Base-by-base conservation (phyloP, 2,329 filamentous ascomycete genomes). In the Hypomyces rosellus region DNA sequence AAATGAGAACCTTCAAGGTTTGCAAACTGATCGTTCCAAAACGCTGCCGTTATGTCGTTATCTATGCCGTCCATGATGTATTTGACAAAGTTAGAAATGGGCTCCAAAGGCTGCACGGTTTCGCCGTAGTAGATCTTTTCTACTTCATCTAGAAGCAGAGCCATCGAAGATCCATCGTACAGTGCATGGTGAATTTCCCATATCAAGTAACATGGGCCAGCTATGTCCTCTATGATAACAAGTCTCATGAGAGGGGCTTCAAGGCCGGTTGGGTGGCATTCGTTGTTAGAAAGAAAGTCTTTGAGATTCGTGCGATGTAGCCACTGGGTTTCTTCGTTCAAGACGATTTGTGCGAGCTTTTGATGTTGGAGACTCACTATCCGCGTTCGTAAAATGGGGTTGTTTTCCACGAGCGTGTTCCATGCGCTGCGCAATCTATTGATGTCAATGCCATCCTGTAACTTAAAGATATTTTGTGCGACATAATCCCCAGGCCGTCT, bases 151-250 rank as follows among this genome's bases (percentile, higher is more conserved):
- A 73, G 54, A 5, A 69, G 67, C 64, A 74, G 69, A 2, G 68
- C 71, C 71, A 74, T 74, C 13, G 74, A 51, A 44, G 37, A 48
- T 8, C 49, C 76, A 45, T 80, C 77, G 49, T 79, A 80, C 0
- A 78, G 59, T 6, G 71, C 71, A 51, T 80, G 76, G 52, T 78
- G 75, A 59, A 74, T 69, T 1, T 38, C 47, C 38, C 49, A 51
- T 8, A 57, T 44, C 18, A 60, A 55, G 22, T 49, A 52, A 2
- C 45, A 34, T 25, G 42, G 30, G 9, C 42, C 22, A 3, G 47
- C 9, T 11, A 6, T 11, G 22, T 25, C 48, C 20, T 53, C 14
- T 4, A 53, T 39, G 39, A 53, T 34, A 20, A 38, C 51, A 45
- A 50, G 50, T n/a, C 48, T 20, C 3, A 25, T 38, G 8, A 53